Percentiles rank a stretch among this genome's conserved stretches.
phyloP scores from a whole-genome alignment of 2,329 filamentous ascomycete genomes.

The Colletotrichum spinosum region DNA sequence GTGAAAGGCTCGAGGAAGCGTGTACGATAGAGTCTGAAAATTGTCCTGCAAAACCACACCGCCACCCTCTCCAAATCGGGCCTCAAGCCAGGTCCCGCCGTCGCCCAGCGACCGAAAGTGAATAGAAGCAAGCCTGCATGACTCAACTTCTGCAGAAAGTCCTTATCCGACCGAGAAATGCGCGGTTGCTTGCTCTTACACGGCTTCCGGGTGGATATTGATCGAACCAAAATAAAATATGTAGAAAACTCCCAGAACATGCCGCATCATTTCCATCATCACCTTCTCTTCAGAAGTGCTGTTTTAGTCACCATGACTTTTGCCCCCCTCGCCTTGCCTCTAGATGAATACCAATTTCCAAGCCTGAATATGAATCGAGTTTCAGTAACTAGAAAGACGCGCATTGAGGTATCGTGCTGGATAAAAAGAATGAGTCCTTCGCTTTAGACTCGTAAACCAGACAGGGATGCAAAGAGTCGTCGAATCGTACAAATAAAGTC shows the following conservation, averaged over 20 bases:
- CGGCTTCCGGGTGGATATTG: not conserved
- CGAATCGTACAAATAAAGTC: slow-evolving; percentile 9
- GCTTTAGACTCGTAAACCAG: not conserved
- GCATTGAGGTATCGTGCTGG: slow-evolving; percentile 24
- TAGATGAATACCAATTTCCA: slow-evolving; percentile 9
- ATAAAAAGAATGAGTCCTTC: not conserved
- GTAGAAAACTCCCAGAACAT: slow-evolving; percentile 26
- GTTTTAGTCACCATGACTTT: slow-evolving; percentile 24
- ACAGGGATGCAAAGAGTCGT: not conserved
- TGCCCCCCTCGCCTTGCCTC: slow-evolving; percentile 1
- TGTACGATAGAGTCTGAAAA: slow-evolving; percentile 22
- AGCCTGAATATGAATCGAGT: not conserved
- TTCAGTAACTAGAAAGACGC: slow-evolving; percentile 14
- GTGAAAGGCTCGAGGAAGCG: slow-evolving; percentile 26
- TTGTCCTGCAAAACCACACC: not conserved
- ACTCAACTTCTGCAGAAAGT: not conserved
- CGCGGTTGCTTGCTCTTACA: slow-evolving; percentile 28
- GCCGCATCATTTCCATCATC: slow-evolving; percentile 31
- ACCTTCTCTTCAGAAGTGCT: slow-evolving; percentile 17
- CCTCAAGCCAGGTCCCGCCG: slow-evolving; percentile 2
- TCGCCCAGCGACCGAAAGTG: slow-evolving; percentile 30
- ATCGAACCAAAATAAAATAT: slow-evolving; percentile 9
- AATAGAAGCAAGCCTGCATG: not conserved
- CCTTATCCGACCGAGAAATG: slow-evolving; percentile 8
- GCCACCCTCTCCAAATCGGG: slow-evolving; percentile 8